Base-by-base conservation (phyloP, 2,329 filamentous ascomycete species). In the Diaporthe caulivora region DNA sequence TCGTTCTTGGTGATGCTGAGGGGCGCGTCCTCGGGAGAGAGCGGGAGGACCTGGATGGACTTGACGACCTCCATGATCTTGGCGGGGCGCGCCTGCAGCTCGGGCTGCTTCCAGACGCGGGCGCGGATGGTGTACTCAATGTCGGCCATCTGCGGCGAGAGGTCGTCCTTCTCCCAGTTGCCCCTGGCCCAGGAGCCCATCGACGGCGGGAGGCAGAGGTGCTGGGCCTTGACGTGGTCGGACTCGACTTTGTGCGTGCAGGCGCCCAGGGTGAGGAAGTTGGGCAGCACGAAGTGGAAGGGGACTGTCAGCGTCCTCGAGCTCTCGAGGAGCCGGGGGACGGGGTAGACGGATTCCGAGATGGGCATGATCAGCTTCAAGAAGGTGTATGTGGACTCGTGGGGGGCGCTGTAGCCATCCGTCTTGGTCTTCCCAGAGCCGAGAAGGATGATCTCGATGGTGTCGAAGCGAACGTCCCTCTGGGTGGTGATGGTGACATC, bases 221-320 rank as follows among this genome's bases (percentile, higher is more conserved):
- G 89, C 60, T 87, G 83, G 44, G 88, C 87, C 70, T 84, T 83
- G 40, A 91, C 82, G 60, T 81, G 81, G n/a, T 83, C 81, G 53
- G 83, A 83, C 53, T 83, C 81, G 70, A 85, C 83, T 37, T 79
- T 77, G 81, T 91, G 89, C 77, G 82, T 86, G 83, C 89, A 91
- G 24, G 89, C 88, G 73, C 85, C 85, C 65, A 90, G 82, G 24
- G 89, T 90, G 74, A 91, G 86, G 70, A 90, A 86, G 76, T 84
- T 83, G n/a, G 89, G 89, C 21, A 91, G 85, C 73, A 91, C 86
- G 76, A 91, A 91, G 81, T 89, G 81, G 82, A 91, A 89, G n/a
- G 89, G 89, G 31, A 91, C 80, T 18, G 78, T 84, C 80, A 89
- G 88, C 34, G 83, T 84, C 75, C 80, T 79, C 2, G 85, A 87